Base-by-base conservation (phyloP, 257 asterid species). In the Vinca minor region DNA sequence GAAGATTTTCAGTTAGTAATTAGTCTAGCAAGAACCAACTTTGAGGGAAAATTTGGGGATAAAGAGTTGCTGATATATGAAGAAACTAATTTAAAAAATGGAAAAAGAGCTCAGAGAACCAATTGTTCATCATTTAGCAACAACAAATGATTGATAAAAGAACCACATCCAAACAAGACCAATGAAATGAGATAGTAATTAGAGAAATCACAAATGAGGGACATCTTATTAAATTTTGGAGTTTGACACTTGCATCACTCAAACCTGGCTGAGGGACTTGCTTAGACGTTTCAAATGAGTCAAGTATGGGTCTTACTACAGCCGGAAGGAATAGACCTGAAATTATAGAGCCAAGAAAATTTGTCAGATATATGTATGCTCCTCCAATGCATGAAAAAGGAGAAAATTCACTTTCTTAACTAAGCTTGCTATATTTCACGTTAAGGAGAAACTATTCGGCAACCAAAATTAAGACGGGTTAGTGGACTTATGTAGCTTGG, bases 291-390 rank as follows among this genome's bases (percentile, higher is more conserved):
- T 86, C 95, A 65, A 81, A 76, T 29, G 98, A 91, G 75, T 91
- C 96, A 57, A 88, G 79, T 26, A 91, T 88, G 69, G 98, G 98
- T 76, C 96, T 91, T 65, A 91, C 98, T 42, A 91, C 94, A 1
- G 98, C 98, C 52, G 96, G 98, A 69, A 91, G 96, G 76, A 91
- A 84, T 49, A 91, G 87, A 63, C 98, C 98, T 91, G 87, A 69
- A 77, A 80, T 59, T 57, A 20, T 54, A 28, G 26, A 49, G 54
- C 28, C 58, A 63, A 36, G 29, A 69, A 53, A 75, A 61, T 54
- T 63, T 29, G 58, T 60, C 41, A 75, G 66, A 67, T 61, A 18
- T 65, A 49, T 39, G 39, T 38, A 11, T 9, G n/a, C n/a, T n/a
- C n/a, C n/a, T n/a, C n/a, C n/a, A n/a, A 59, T 57, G 61, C 57